Conservation (phyloP, 2,329 filamentous ascomycete species). For the Aspergillus niger region DNA sequence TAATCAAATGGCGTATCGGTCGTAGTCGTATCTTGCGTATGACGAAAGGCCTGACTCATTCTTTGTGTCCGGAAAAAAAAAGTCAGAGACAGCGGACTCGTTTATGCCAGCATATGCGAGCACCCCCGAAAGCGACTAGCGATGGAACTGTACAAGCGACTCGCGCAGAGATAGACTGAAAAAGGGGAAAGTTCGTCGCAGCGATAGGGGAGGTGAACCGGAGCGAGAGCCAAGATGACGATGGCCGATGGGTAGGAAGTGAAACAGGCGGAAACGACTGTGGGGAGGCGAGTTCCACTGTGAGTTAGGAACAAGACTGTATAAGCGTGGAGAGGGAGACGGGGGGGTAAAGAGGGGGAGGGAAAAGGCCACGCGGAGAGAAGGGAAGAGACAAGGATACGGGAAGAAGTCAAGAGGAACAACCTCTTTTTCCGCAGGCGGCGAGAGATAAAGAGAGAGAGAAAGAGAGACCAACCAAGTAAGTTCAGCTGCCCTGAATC, state of each 20-base stretch:
- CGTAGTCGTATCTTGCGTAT: slow-evolving; percentile 11
- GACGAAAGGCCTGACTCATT: slow-evolving; percentile 14
- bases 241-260: background rate
- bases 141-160: background rate
- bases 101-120: background rate
- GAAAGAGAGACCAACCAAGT: background rate
- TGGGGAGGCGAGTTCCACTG: slow-evolving; percentile 4
- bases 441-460: background rate
- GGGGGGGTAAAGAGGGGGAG: background rate
- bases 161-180: background rate
- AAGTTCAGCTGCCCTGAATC: background rate
- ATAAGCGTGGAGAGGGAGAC: background rate
- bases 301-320: background rate
- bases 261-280: slow-evolving; percentile 11
- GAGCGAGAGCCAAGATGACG: background rate
- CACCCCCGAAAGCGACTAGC: background rate
- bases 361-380: slow-evolving; percentile 4
- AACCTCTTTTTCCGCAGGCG: slow-evolving; percentile 1
- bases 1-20: background rate
- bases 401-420: background rate
- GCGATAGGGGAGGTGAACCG: background rate
- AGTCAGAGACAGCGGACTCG: background rate
- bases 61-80: background rate
- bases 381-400: background rate
- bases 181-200: background rate